phyloP scores from a whole-genome alignment of 2,329 filamentous ascomycete species.

The Emydomyces testavorans region DNA sequence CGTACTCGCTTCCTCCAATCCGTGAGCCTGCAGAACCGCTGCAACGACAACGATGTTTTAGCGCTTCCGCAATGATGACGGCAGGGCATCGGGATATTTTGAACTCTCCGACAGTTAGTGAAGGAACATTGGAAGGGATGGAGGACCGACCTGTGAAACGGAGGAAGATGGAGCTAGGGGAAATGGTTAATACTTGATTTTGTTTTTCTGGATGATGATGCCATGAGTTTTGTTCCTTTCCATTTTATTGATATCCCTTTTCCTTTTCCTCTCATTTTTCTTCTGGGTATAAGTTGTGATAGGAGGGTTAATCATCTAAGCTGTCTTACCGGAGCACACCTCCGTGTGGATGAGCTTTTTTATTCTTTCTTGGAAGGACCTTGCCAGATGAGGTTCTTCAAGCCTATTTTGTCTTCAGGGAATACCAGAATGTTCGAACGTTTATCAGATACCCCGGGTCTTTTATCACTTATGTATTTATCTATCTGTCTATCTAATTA shows the following conservation, averaged over 20 bases:
- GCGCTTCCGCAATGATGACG: neutral
- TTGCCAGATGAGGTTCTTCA: neutral
- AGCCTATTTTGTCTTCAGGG: neutral
- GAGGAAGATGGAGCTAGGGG: constrained; percentile 16
- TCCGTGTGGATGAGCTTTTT: neutral
- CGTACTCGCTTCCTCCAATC: constrained; percentile 9
- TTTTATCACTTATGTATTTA: neutral
- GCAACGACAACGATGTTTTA: constrained; percentile 5
- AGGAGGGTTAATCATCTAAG: too few species aligned
- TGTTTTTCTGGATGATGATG: neutral
- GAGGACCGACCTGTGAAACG: constrained; percentile 15
- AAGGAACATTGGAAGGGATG: constrained; percentile 2
- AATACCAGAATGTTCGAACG: neutral
- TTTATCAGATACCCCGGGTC: constrained; percentile 1
- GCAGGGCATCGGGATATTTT: constrained; percentile 4
- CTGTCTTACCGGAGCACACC: too few species aligned
- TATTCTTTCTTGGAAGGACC: neutral
- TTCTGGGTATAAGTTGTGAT: too few species aligned
- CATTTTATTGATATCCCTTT: too few species aligned
- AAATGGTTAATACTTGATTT: constrained; percentile 17
- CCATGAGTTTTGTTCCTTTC: too few species aligned
- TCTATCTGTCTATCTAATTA: neutral
- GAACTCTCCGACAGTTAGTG: neutral
- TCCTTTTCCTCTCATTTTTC: too few species aligned
- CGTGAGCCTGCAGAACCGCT: neutral